phyloP scores from a whole-genome alignment of 2,329 filamentous ascomycete genomes.

The Alternaria hordeiaustralica region DNA sequence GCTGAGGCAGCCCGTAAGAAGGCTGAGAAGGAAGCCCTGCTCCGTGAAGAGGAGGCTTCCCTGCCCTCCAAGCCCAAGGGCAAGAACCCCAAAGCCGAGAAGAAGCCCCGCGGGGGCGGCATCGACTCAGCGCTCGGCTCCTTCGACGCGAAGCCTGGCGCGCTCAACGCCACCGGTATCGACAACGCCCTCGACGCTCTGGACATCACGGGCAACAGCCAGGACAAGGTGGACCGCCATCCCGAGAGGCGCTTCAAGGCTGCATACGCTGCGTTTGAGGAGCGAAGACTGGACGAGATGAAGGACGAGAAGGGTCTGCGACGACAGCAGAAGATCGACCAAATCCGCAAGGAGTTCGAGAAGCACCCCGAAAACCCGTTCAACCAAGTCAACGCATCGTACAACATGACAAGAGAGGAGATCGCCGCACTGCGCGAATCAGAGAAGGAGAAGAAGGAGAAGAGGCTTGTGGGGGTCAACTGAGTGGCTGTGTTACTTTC shows the following conservation, averaged over 20 bases:
- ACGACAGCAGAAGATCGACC: conserved; percentile 82
- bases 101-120: conserved; percentile 60
- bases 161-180: conserved; percentile 85
- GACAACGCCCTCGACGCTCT: conserved; percentile 93
- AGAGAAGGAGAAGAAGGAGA: conserved; percentile 78
- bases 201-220: conserved; percentile 67
- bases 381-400: conserved; percentile 79
- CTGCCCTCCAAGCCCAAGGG: conserved; percentile 68
- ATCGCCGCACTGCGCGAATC: conserved; percentile 67
- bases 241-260: conserved; percentile 88
- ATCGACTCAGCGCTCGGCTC: conserved; percentile 68
- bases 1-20: conserved; percentile 86
- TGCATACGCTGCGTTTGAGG: conserved; percentile 82
- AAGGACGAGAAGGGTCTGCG: conserved; percentile 82
- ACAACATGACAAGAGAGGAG: conserved; percentile 82
- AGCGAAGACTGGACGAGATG: conserved; percentile 82
- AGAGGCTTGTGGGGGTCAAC: conserved; percentile 59
- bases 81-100: conserved; percentile 68
- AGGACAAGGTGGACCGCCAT: conserved; percentile 81
- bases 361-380: conserved; percentile 95
- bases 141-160: conserved; percentile 51
- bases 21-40: conserved; percentile 84
- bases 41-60: conserved; percentile 81
- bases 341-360: conserved; percentile 90
- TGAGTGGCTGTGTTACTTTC: conserved; percentile 10